A percentile compares a stretch with the other conserved stretches of the same genome.
Conservation (phyloP, 139 green algal genomes). For the Auxenochlorella pyrenoidosa region DNA sequence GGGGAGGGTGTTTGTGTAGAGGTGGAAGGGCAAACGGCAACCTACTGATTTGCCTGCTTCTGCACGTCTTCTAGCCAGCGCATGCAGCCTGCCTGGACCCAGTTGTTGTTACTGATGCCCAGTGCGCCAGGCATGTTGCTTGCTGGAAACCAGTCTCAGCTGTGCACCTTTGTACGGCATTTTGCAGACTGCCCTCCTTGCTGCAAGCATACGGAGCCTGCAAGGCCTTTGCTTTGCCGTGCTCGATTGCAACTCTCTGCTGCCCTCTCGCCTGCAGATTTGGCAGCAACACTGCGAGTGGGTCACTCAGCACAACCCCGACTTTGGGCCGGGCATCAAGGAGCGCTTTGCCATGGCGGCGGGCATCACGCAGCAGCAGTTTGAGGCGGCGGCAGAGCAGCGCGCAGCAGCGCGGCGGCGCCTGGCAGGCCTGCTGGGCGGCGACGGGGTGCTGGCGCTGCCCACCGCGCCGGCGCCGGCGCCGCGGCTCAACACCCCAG, state of each 20-base stretch:
- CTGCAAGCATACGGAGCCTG: no score
- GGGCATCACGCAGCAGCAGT: constrained; percentile 62
- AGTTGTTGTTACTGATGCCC: background rate
- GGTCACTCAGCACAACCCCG: constrained; percentile 65
- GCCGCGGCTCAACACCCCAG: constrained; percentile 57
- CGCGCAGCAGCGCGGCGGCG: constrained; percentile 52
- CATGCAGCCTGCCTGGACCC: no score
- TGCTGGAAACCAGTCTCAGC: no score
- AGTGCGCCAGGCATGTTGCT: no score
- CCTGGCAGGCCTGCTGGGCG: constrained; percentile 68
- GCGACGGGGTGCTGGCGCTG: constrained; percentile 72
- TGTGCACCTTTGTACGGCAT: no score
- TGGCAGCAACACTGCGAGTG: constrained; percentile 84
- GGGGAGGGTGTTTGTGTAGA: no score
- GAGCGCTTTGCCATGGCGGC: constrained; percentile 86
- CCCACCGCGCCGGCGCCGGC: constrained; percentile 81
- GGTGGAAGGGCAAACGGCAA: no score
- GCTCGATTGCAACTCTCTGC: background rate
- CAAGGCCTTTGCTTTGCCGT: no score
- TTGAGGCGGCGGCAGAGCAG: constrained; percentile 8
- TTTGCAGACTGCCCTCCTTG: background rate
- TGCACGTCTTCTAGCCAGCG: no score
- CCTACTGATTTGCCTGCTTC: no score
- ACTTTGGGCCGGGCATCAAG: constrained; percentile 80
- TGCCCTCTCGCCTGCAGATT: constrained; percentile 57